Evolutionary conservation across 2,329 filamentous ascomycete genomes (phyloP).

Genomic region (Magnaporthiopsis incrustans): DNA sequence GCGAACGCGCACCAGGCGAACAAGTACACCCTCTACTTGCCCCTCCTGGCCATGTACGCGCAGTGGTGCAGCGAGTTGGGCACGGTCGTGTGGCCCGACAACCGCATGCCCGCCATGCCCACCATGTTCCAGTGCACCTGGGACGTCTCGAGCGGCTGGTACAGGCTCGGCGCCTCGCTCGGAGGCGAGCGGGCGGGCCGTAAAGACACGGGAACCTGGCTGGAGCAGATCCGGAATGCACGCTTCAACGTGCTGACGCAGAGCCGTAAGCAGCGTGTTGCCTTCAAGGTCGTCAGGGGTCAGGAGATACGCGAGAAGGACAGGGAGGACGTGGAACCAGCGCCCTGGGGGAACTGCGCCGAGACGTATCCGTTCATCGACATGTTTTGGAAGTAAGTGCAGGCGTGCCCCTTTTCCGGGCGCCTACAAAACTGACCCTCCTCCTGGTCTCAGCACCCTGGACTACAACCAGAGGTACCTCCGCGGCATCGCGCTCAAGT

Average conservation of each 20-base stretch:
- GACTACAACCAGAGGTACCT: neutral
- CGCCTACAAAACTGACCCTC: no score
- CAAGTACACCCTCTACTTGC: neutral
- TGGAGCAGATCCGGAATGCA: neutral
- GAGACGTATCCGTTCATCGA: neutral
- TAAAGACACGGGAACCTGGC: neutral
- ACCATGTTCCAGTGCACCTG: neutral
- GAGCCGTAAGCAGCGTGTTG: neutral
- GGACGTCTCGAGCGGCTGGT: neutral
- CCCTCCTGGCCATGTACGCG: neutral
- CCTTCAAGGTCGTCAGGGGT: neutral
- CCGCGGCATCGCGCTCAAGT: neutral
- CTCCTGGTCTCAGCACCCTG: neutral
- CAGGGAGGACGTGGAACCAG: neutral
- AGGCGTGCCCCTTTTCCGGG: no score
- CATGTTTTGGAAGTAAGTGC: neutral
- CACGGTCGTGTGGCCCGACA: neutral
- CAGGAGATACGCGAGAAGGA: neutral
- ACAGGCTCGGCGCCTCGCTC: neutral
- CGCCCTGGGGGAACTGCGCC: neutral
- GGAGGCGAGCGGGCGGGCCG: neutral
- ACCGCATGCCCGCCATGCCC: neutral
- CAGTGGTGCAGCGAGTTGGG: neutral
- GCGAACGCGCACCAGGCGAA: neutral
- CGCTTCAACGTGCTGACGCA: neutral